Evolutionary conservation across 106 monocot genomes (phyloP).

Genomic region (Triglochin maritima): DNA sequence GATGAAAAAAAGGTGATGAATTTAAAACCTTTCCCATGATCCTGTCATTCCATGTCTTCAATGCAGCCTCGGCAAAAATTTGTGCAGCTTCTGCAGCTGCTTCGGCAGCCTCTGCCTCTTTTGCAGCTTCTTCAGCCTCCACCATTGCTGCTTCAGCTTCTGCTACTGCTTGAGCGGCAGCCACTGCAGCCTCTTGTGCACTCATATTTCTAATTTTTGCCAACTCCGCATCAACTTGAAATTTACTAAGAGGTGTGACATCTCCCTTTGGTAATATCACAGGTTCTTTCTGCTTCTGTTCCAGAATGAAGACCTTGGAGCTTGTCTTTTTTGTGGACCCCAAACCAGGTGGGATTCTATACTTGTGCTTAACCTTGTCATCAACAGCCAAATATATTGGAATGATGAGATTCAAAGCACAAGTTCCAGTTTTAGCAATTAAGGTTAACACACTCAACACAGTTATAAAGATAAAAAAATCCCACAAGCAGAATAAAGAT

Average conservation of each 20-base stretch:
- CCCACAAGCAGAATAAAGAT: no score
- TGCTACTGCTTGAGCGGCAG: conserved; percentile 74
- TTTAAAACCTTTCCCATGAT: conserved; percentile 39
- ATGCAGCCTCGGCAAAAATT: conserved; percentile 72
- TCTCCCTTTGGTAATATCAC: conserved; percentile 20
- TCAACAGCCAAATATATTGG: background rate
- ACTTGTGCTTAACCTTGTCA: conserved; percentile 69
- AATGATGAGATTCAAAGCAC: no score
- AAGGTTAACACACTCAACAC: no score
- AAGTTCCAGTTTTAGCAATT: no score
- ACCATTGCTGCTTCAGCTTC: conserved; percentile 78
- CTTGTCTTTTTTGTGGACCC: conserved; percentile 24
- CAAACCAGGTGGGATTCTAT: conserved; percentile 54
- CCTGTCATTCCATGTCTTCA: conserved; percentile 41
- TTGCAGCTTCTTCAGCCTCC: conserved; percentile 75
- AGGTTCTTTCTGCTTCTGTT: conserved; percentile 26
- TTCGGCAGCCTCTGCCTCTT: conserved; percentile 77
- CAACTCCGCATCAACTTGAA: conserved; percentile 58
- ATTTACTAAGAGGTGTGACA: conserved; percentile 30
- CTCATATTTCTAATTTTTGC: conserved; percentile 50
- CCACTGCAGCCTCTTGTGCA: conserved; percentile 52
- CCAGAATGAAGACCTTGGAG: conserved; percentile 23
- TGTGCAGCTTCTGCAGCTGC: conserved; percentile 79
- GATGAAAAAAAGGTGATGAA: background rate
- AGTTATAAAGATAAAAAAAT: no score